Evolutionary conservation across 2,329 filamentous ascomycete genomes (phyloP).

Genomic region (Nemania serpens): DNA sequence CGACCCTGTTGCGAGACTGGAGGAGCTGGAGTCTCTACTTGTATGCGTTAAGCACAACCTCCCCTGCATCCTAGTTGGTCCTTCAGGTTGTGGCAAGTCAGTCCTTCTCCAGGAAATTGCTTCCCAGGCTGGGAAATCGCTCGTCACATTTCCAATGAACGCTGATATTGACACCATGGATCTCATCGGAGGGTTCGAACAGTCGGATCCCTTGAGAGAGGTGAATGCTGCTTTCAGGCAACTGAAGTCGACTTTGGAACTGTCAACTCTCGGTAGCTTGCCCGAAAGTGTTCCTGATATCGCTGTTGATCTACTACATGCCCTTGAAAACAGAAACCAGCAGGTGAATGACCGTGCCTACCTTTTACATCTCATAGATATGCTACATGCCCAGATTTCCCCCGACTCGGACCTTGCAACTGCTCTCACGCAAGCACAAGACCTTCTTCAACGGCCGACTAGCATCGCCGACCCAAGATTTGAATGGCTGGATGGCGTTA

Average conservation of each 20-base stretch:
- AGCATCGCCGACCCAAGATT: constrained; percentile 77
- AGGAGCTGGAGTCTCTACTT: constrained; percentile 83
- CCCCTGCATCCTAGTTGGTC: constrained; percentile 85
- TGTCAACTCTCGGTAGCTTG: constrained; percentile 53
- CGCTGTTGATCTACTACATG: constrained; percentile 56
- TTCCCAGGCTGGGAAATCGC: constrained; percentile 72
- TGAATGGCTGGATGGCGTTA: constrained; percentile 93
- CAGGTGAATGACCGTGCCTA: constrained; percentile 45
- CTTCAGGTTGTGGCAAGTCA: constrained; percentile 87
- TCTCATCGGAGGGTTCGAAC: constrained; percentile 94
- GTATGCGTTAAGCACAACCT: constrained; percentile 85
- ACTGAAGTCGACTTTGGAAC: constrained; percentile 49
- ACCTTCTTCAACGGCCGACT: constrained; percentile 57
- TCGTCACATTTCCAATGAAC: constrained; percentile 87
- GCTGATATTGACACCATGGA: constrained; percentile 97
- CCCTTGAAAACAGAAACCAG: constrained; percentile 50
- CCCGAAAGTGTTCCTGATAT: constrained; percentile 52
- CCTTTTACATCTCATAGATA: constrained; percentile 47
- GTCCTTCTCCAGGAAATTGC: constrained; percentile 79
- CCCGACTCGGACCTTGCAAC: constrained; percentile 51
- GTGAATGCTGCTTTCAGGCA: constrained; percentile 62
- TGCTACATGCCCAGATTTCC: constrained; percentile 49
- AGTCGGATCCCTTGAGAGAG: constrained; percentile 80
- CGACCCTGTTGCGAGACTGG: constrained; percentile 60
- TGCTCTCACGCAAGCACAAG: constrained; percentile 54